Evolutionary conservation across 163 green algal species (phyloP).

Genomic region (Scenedesmus sp.): DNA sequence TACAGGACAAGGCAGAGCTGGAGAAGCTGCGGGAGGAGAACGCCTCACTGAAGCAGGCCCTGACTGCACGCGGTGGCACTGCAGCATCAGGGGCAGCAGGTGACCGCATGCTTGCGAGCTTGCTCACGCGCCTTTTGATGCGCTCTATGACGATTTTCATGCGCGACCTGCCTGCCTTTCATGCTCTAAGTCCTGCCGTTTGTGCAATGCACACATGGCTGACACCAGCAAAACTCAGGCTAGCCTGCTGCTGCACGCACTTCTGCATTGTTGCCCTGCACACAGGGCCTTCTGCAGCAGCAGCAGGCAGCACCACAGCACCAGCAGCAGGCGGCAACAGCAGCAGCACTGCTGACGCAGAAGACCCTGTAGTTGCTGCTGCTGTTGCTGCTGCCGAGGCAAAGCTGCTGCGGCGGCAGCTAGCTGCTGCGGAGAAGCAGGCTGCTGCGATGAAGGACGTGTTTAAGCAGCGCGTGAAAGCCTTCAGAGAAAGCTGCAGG

Average conservation of each 20-base stretch:
- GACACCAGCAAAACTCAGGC: neutral
- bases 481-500: conserved; percentile 77
- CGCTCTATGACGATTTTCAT: neutral
- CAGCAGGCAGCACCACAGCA: conserved; percentile 10
- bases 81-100: conserved; percentile 24
- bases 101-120: no score
- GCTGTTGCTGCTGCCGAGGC: conserved; percentile 39
- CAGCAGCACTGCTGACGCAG: neutral
- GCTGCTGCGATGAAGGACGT: conserved; percentile 71
- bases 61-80: neutral
- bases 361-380: conserved; percentile 36
- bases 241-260: neutral
- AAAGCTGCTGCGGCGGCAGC: conserved; percentile 55
- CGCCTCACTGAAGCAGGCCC: conserved; percentile 4
- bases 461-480: conserved; percentile 74
- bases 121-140: no score
- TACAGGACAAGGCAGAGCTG: conserved; percentile 40
- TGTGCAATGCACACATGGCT: neutral
- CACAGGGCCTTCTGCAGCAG: neutral
- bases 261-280: neutral
- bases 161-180: neutral
- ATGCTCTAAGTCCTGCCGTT: no score
- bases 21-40: conserved; percentile 71
- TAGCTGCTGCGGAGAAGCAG: conserved; percentile 34
- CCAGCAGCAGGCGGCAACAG: neutral